These are phyloP conservation scores for Gloeopeniophorella convolvens DNA, from an alignment of 768 basidiomycete genomes.

Conservation along the genomic window DNA sequence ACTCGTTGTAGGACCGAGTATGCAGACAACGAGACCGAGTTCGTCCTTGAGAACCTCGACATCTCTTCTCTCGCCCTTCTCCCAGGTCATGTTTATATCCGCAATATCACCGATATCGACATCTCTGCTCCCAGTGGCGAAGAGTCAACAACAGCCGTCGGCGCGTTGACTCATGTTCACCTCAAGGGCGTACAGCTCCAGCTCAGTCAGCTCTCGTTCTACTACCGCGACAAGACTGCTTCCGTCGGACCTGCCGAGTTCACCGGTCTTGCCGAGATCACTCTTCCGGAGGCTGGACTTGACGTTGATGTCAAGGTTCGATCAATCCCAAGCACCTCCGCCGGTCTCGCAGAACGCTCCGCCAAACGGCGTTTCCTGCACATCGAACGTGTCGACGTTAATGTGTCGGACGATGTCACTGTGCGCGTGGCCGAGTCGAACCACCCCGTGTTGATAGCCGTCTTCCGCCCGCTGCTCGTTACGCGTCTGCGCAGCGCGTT, in stretches of 20 bases:
- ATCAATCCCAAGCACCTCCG: constrained; percentile 46
- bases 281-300: constrained; percentile 58
- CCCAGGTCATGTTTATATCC: constrained; percentile 64
- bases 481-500: constrained; percentile 53
- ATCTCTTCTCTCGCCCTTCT: constrained; percentile 60
- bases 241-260: constrained; percentile 48
- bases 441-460: constrained; percentile 51
- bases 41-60: constrained; percentile 70
- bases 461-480: constrained; percentile 59
- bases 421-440: constrained; percentile 55
- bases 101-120: constrained; percentile 61
- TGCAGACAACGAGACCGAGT: constrained; percentile 60
- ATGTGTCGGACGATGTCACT: constrained; percentile 50
- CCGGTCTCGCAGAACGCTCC: constrained; percentile 40
- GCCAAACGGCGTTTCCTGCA: constrained; percentile 45
- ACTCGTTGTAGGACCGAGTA: constrained; percentile 54
- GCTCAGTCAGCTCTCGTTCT: constrained; percentile 66
- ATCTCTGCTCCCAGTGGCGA: constrained; percentile 38
- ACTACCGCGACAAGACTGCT: constrained; percentile 57
- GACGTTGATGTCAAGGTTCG: constrained; percentile 63
- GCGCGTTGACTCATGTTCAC: constrained; percentile 59
- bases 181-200: constrained; percentile 58
- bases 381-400: constrained; percentile 48
- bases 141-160: constrained; percentile 43
- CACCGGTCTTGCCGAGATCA: constrained; percentile 56